These are phyloP conservation scores for Neltuma alba DNA, from an alignment of 306 rosid species.

Conservation along the genomic window DNA sequence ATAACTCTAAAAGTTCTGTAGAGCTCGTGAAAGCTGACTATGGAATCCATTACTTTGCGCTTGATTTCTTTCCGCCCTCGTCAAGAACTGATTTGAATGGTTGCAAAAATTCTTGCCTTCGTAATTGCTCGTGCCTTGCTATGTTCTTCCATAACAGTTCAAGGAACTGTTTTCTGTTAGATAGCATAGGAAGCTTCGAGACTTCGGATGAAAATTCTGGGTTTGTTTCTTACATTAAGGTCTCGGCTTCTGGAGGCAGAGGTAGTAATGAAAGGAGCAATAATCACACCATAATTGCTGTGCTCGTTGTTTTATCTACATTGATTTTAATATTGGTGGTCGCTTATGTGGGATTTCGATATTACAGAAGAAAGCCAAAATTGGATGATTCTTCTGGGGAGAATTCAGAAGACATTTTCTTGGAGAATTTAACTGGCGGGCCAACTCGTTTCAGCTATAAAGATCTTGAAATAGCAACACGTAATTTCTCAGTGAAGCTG, in stretches of 20 bases:
- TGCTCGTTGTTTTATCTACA: conserved; percentile 36
- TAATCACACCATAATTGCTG: conserved; percentile 31
- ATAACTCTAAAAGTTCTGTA: conserved; percentile 13
- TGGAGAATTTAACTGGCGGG: conserved; percentile 47
- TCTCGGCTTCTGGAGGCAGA: conserved; percentile 31
- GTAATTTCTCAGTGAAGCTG: conserved; percentile 53
- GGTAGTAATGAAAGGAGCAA: conserved; percentile 32
- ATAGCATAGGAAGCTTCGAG: conserved; percentile 36
- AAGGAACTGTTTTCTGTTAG: conserved; percentile 59
- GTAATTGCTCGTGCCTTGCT: conserved; percentile 67
- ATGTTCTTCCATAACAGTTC: conserved; percentile 62
- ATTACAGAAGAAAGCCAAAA: conserved; percentile 34
- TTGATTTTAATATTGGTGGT: conserved; percentile 29
- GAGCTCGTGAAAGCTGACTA: conserved; percentile 54
- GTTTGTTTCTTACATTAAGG: conserved; percentile 39
- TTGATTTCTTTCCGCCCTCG: conserved; percentile 54
- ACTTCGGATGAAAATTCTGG: conserved; percentile 14
- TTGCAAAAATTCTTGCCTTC: conserved; percentile 59
- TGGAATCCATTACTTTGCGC: conserved; percentile 57
- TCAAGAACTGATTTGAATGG: conserved; percentile 51
- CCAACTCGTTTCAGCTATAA: conserved; percentile 52
- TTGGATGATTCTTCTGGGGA: conserved; percentile 39
- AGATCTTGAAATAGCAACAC: conserved; percentile 51
- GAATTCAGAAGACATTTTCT: conserved; percentile 48
- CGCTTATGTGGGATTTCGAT: conserved; percentile 40